These are phyloP conservation scores for Deuterostichococcus epilithicus DNA, from an alignment of 139 green algal species.

Conservation along the genomic window DNA sequence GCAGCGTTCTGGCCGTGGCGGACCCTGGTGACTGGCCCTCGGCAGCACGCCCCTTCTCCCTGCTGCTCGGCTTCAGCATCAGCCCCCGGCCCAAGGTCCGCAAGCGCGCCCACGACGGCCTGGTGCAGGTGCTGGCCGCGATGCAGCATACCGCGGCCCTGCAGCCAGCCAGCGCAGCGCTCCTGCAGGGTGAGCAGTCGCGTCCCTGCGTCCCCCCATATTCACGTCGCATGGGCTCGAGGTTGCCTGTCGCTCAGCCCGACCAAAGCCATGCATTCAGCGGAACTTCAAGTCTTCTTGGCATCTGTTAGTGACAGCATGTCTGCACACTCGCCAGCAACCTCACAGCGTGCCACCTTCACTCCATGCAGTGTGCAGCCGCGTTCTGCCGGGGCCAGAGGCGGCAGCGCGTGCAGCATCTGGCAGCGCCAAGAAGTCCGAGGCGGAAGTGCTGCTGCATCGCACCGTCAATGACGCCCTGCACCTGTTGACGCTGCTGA, in stretches of 20 bases:
- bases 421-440: slow-evolving; percentile 61
- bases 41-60: slow-evolving; percentile 20
- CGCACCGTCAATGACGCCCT: slow-evolving; percentile 68
- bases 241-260: not conserved
- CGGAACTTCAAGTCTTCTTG: too few relatives aligned
- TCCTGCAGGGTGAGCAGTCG: slow-evolving; percentile 34
- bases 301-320: too few relatives aligned
- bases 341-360: too few relatives aligned
- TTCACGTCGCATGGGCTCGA: slow-evolving; percentile 1
- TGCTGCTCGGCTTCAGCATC: slow-evolving; percentile 37
- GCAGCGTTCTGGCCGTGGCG: slow-evolving; percentile 48
- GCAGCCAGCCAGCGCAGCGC: slow-evolving; percentile 37
- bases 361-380: slow-evolving; percentile 38
- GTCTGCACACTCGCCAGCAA: too few relatives aligned
- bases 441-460: slow-evolving; percentile 68
- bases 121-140: slow-evolving; percentile 59
- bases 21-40: slow-evolving; percentile 45
- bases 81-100: slow-evolving; percentile 74
- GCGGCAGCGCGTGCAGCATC: slow-evolving; percentile 64
- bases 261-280: not conserved
- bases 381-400: slow-evolving; percentile 62
- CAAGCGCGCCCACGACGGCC: slow-evolving; percentile 44
- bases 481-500: slow-evolving; percentile 59
- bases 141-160: slow-evolving; percentile 42
- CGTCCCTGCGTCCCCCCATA: too few relatives aligned